Evolutionary conservation across 2,329 filamentous ascomycete species (phyloP).

Genomic region (Talaromyces sp.): DNA sequence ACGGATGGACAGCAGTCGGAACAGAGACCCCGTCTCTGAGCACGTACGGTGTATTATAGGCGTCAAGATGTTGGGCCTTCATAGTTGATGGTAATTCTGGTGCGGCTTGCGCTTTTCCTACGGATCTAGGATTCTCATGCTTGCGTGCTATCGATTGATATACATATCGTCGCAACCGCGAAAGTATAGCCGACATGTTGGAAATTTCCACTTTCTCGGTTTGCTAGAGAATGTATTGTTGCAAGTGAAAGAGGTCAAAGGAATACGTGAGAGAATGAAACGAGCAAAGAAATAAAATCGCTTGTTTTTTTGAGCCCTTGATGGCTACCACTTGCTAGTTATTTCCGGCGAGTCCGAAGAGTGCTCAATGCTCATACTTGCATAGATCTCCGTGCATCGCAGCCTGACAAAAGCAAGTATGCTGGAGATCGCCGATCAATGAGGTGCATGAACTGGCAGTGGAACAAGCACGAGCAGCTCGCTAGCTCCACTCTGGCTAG

Average conservation of each 20-base stretch:
- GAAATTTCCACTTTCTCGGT: not conserved
- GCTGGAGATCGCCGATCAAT: not conserved
- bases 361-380: not conserved
- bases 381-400: not conserved
- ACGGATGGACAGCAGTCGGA: conserved; percentile 37
- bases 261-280: not conserved
- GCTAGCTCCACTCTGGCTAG: not conserved
- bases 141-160: not conserved
- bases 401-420: not conserved
- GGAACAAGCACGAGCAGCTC: not conserved
- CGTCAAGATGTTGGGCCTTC: conserved; percentile 20
- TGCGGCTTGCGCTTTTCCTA: not conserved
- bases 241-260: not conserved
- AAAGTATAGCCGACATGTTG: not conserved
- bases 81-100: conserved; percentile 15
- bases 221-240: not conserved
- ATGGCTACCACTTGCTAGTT: not conserved
- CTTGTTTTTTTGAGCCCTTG: not conserved
- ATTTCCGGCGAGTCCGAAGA: not conserved
- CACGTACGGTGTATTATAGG: conserved; percentile 20
- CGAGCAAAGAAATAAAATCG: not conserved
- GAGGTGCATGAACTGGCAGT: not conserved
- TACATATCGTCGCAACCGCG: not conserved
- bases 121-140: not conserved
- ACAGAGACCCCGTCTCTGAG: conserved; percentile 17